Percentiles rank a stretch among this genome's conserved stretches.
Evolutionary conservation across 2,329 filamentous ascomycete species (phyloP).

Genomic region (Dactylellina parvicollis): DNA sequence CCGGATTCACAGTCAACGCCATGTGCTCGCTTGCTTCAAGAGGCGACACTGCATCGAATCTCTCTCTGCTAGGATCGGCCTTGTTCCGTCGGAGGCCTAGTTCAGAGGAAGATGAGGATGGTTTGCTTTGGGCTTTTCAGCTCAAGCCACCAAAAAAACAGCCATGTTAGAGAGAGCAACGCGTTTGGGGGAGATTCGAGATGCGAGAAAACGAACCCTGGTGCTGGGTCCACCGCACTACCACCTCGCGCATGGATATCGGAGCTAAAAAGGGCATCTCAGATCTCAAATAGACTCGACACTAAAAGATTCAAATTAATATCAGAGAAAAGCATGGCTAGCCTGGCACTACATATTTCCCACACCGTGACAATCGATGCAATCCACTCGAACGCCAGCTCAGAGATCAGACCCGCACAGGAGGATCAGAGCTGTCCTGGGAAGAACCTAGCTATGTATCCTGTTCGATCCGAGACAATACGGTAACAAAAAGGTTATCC

Average conservation of each 20-base stretch:
- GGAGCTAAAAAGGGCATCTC: background rate
- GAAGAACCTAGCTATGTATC: too few species aligned
- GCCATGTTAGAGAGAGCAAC: background rate
- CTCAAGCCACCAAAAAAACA: conserved; percentile 12
- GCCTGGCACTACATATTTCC: background rate
- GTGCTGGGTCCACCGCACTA: conserved; percentile 9
- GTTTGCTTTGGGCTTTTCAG: conserved; percentile 16
- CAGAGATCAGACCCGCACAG: too few species aligned
- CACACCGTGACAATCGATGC: too few species aligned
- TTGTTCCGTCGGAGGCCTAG: background rate
- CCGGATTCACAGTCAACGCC: conserved; percentile 24
- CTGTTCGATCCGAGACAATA: too few species aligned
- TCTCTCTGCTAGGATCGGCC: conserved; percentile 19
- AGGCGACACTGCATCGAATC: conserved; percentile 30
- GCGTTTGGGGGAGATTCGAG: conserved; percentile 5
- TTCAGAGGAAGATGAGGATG: too few species aligned
- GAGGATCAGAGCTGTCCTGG: too few species aligned
- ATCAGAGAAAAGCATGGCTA: background rate
- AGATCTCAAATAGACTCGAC: background rate
- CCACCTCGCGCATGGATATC: background rate
- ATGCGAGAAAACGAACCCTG: conserved; percentile 13
- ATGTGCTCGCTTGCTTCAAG: conserved; percentile 32
- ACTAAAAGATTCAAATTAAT: too few species aligned
- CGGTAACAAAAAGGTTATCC: too few species aligned
- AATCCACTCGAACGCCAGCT: too few species aligned